Conservation (phyloP, 2,329 filamentous ascomycete species). For the Scytalidium lignicola region DNA sequence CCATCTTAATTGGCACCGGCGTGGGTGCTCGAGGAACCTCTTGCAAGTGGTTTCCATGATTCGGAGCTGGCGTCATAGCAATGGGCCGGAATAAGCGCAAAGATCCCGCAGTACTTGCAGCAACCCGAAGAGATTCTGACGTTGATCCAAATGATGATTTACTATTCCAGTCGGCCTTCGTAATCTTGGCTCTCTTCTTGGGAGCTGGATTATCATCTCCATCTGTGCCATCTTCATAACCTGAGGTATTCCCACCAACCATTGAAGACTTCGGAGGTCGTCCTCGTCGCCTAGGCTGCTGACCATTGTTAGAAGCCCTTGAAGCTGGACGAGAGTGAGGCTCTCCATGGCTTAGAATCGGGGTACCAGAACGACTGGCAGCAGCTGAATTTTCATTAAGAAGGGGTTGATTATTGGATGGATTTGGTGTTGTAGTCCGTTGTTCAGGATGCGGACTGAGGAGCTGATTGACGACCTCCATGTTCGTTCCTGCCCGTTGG, state of each 20-base stretch:
- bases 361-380: constrained; percentile 9
- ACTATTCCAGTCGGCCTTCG: constrained; percentile 66
- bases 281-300: constrained; percentile 11
- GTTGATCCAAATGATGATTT: constrained; percentile 67
- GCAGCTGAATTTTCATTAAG: constrained; percentile 11
- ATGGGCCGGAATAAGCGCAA: constrained; percentile 79
- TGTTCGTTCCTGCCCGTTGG: constrained; percentile 23
- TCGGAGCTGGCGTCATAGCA: constrained; percentile 41
- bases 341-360: not conserved
- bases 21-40: constrained; percentile 73
- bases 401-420: constrained; percentile 10
- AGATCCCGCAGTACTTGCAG: constrained; percentile 84
- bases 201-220: constrained; percentile 30
- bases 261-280: constrained; percentile 10
- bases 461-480: constrained; percentile 29
- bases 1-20: constrained; percentile 53
- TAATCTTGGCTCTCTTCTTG: constrained; percentile 77
- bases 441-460: constrained; percentile 24
- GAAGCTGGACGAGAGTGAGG: constrained; percentile 20
- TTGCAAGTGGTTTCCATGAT: constrained; percentile 54
- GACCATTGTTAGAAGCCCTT: constrained; percentile 22
- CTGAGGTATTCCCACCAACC: constrained; percentile 60
- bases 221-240: constrained; percentile 60
- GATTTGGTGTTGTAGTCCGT: constrained; percentile 10
- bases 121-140: constrained; percentile 78